Percentiles rank a stretch among this genome's conserved stretches.
Conservation (phyloP, 1,284 basidiomycete species). For the Moesziomyces sp. region DNA sequence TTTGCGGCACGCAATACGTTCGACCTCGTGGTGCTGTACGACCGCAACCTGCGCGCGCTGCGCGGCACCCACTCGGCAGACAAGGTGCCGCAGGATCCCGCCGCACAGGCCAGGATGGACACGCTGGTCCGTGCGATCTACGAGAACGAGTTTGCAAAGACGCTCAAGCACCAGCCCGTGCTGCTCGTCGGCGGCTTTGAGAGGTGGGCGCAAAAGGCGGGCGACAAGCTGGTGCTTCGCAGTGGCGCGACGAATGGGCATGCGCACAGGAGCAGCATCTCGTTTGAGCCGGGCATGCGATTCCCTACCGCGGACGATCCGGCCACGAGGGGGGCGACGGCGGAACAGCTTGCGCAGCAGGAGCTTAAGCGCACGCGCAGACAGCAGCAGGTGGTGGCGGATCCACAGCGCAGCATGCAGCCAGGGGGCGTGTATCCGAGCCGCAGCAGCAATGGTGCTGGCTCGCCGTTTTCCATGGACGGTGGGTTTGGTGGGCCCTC, state of each 20-base stretch:
- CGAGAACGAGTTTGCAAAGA: constrained; percentile 55
- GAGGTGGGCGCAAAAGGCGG: constrained; percentile 80
- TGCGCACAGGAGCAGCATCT: constrained; percentile 28
- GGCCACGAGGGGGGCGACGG: constrained; percentile 11
- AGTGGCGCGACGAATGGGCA: constrained; percentile 3
- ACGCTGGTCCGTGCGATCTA: constrained; percentile 54
- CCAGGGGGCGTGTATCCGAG: constrained; percentile 37
- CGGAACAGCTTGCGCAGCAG: constrained; percentile 27
- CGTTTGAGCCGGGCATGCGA: constrained; percentile 41
- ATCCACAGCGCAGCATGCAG: constrained; percentile 28
- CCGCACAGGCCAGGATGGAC: constrained; percentile 42
- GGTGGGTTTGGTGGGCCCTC: constrained; percentile 38
- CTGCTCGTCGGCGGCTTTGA: constrained; percentile 86
- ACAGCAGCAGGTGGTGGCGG: constrained; percentile 43
- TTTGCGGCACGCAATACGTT: constrained; percentile 86
- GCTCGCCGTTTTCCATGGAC: constrained; percentile 25
- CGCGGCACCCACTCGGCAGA: constrained; percentile 21
- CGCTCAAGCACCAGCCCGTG: constrained; percentile 80
- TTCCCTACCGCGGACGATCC: constrained; percentile 38
- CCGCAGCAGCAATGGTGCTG: constrained; percentile 21
- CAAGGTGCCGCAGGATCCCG: constrained; percentile 33
- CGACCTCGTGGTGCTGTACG: constrained; percentile 90
- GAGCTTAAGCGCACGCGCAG: constrained; percentile 42
- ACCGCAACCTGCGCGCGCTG: constrained; percentile 70
- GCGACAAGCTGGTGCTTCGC: constrained; percentile 71